These are phyloP conservation scores for Monosporozyma yasuniensis DNA, from an alignment of 805 yeast species.

Conservation along the genomic window DNA sequence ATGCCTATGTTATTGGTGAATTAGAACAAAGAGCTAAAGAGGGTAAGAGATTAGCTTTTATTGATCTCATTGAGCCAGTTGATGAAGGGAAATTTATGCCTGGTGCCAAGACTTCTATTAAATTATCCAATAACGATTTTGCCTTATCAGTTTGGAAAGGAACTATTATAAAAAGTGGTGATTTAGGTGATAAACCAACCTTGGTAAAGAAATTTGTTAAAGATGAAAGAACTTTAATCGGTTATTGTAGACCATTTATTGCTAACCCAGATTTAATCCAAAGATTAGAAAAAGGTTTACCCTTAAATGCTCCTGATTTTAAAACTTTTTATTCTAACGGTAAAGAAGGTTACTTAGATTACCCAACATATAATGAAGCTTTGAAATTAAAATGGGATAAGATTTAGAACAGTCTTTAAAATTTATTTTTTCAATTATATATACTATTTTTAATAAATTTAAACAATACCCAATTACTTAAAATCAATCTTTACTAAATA, in stretches of 20 bases:
- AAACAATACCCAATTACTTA: too few species aligned
- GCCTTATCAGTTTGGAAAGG: constrained; percentile 38
- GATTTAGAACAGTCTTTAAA: too few species aligned
- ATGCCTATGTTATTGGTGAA: constrained; percentile 34
- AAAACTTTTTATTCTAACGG: constrained; percentile 34
- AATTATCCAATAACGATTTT: constrained; percentile 28
- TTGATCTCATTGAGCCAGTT: constrained; percentile 36
- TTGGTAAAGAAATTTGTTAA: constrained; percentile 8
- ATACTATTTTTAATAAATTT: too few species aligned
- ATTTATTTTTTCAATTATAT: too few species aligned
- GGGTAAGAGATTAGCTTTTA: constrained; percentile 33
- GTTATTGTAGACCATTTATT: constrained; percentile 39
- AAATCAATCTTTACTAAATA: too few species aligned
- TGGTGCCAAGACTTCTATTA: constrained; percentile 21
- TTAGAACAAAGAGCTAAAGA: constrained; percentile 31
- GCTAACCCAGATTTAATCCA: constrained; percentile 46
- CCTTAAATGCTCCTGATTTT: constrained; percentile 37
- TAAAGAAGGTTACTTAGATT: constrained; percentile 35
- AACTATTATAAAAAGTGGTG: constrained; percentile 33
- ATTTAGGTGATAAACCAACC: constrained; percentile 17
- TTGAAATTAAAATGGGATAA: background rate
- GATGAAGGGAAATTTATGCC: constrained; percentile 11
- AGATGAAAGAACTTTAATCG: constrained; percentile 37
- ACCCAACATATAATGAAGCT: constrained; percentile 23
- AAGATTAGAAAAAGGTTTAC: constrained; percentile 33